Conservation (phyloP, 148 eudicot genomes). For the Nyssa sinensis region DNA sequence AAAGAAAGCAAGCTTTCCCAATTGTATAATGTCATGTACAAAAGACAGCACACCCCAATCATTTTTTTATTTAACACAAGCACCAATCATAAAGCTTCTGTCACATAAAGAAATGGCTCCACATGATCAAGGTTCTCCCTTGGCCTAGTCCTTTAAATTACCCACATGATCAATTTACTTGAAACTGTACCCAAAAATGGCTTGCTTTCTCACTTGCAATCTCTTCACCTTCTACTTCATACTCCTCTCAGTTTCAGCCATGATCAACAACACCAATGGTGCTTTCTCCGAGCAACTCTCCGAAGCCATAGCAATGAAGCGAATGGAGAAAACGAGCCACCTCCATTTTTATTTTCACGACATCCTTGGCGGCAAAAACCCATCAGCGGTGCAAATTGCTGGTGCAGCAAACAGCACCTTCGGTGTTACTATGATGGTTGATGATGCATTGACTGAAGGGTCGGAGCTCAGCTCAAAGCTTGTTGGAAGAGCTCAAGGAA, state of each 20-base stretch:
- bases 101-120: background rate
- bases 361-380: conserved; percentile 36
- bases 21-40: background rate
- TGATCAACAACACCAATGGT: background rate
- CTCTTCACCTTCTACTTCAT: background rate
- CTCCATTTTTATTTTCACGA: conserved; percentile 51
- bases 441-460: conserved; percentile 40
- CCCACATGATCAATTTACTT: background rate
- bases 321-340: conserved; percentile 31
- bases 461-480: conserved; percentile 29
- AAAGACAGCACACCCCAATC: background rate
- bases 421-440: conserved; percentile 27
- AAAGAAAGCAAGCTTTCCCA: conserved; percentile 1
- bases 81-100: background rate
- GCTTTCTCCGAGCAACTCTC: conserved; percentile 20
- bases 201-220: background rate
- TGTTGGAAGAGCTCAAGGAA: conserved; percentile 52
- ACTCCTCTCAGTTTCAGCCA: conserved; percentile 14
- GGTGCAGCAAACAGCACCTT: conserved; percentile 7
- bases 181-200: conserved; percentile 8
- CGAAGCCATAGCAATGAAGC: conserved; percentile 4
- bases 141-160: background rate
- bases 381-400: conserved; percentile 42
- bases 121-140: background rate
- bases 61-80: background rate